These are phyloP conservation scores for Aspergillus bridgeri DNA, from an alignment of 495 filamentous ascomycete species.

Conservation along the genomic window DNA sequence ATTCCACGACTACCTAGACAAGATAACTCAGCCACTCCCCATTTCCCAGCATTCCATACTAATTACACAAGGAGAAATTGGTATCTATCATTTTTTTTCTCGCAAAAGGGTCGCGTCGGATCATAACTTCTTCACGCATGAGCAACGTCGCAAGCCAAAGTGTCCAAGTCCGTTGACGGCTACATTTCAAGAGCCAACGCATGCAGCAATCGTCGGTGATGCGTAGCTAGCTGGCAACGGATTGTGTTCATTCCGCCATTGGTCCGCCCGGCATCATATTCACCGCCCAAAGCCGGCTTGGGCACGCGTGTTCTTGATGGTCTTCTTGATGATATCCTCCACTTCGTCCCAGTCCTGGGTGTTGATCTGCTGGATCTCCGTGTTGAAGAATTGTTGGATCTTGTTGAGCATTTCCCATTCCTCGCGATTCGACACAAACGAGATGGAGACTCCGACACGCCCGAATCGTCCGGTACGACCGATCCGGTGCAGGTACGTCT, in stretches of 20 bases:
- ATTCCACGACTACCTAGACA: background rate
- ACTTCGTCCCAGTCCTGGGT: constrained; percentile 80
- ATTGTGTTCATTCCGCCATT: background rate
- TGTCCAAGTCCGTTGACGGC: too few species aligned
- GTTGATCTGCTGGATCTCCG: constrained; percentile 55
- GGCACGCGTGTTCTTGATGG: constrained; percentile 77
- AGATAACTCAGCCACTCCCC: background rate
- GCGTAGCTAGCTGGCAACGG: background rate
- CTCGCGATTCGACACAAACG: constrained; percentile 76
- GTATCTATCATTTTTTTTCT: constrained; percentile 12
- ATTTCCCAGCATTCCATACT: too few species aligned
- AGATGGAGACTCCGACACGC: constrained; percentile 92
- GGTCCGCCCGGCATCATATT: background rate
- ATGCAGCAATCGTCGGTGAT: too few species aligned
- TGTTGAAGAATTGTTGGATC: constrained; percentile 70
- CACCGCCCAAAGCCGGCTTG: constrained; percentile 49
- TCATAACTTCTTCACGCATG: constrained; percentile 3
- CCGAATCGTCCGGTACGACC: constrained; percentile 96
- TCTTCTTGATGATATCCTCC: constrained; percentile 74
- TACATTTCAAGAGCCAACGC: too few species aligned
- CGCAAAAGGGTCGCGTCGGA: background rate
- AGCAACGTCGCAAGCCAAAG: constrained; percentile 2
- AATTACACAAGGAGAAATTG: background rate
- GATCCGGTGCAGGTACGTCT: constrained; percentile 98
- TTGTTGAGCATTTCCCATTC: constrained; percentile 71